Percentiles rank a stretch among this genome's conserved stretches.
Evolutionary conservation across 768 basidiomycete genomes (phyloP).

Genomic region (Xerocomellus dryophilus): DNA sequence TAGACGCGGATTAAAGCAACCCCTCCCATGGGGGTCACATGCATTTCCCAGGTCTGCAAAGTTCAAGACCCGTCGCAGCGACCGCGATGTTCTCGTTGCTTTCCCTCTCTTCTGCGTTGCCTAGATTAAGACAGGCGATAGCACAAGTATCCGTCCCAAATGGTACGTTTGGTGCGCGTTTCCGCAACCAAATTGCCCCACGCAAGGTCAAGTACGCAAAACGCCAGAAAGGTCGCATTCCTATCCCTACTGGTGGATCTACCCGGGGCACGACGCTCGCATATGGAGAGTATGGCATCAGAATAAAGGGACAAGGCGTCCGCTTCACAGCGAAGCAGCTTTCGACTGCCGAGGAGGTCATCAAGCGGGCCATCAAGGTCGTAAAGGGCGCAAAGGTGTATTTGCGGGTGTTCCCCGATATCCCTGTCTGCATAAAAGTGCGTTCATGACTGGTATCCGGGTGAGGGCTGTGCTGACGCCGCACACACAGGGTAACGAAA

Average conservation of each 20-base stretch:
- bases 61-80: neutral
- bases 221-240: constrained; percentile 86
- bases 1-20: constrained; percentile 1
- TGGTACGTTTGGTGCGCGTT: constrained; percentile 26
- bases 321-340: constrained; percentile 90
- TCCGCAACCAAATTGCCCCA: constrained; percentile 72
- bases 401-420: constrained; percentile 91
- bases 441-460: constrained; percentile 9
- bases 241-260: constrained; percentile 85
- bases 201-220: constrained; percentile 79
- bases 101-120: constrained; percentile 12
- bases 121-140: constrained; percentile 11
- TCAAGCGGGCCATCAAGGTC: constrained; percentile 84
- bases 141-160: constrained; percentile 11
- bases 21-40: constrained; percentile 21
- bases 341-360: constrained; percentile 78
- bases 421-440: constrained; percentile 96
- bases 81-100: constrained; percentile 23
- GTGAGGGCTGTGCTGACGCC: neutral
- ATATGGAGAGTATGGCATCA: constrained; percentile 88
- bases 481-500: constrained; percentile 80
- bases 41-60: neutral
- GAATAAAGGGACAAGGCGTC: constrained; percentile 79
- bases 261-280: constrained; percentile 90
- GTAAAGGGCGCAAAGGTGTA: constrained; percentile 87